phyloP scores from a whole-genome alignment of 2,329 filamentous ascomycete genomes.

The Ilyonectria sp. region DNA sequence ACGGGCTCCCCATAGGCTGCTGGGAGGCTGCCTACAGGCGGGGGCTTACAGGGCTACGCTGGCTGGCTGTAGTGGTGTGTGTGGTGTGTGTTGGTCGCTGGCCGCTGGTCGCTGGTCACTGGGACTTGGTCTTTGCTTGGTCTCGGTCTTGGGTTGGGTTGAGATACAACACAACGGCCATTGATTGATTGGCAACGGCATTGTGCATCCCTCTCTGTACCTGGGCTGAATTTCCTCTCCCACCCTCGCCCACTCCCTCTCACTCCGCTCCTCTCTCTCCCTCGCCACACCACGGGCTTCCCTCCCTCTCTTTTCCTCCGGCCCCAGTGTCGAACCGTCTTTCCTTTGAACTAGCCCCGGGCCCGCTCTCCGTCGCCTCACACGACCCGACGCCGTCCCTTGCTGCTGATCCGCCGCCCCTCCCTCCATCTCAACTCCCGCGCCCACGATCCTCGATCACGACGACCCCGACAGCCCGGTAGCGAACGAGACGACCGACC shows the following conservation, averaged over 20 bases:
- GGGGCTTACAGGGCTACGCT: constrained; percentile 31
- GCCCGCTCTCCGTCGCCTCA: constrained; percentile 24
- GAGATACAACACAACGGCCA: constrained; percentile 12
- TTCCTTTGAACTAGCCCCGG: constrained; percentile 32
- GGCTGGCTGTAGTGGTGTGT: neutral
- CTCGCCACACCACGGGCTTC: constrained; percentile 28
- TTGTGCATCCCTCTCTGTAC: constrained; percentile 16
- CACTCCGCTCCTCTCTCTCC: constrained; percentile 18
- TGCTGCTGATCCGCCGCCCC: constrained; percentile 30
- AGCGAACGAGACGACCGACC: constrained; percentile 5
- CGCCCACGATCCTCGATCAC: constrained; percentile 12
- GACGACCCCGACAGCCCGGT: constrained; percentile 14
- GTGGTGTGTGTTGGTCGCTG: constrained; percentile 1
- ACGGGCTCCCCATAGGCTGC: constrained; percentile 21
- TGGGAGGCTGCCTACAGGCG: constrained; percentile 23
- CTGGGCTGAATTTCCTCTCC: constrained; percentile 10
- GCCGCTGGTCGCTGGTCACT: constrained; percentile 6
- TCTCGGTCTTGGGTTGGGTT: constrained; percentile 24
- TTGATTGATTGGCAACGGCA: constrained; percentile 29
- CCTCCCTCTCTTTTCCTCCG: constrained; percentile 25
- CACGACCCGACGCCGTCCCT: constrained; percentile 29
- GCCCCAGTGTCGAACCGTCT: constrained; percentile 32
- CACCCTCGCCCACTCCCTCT: neutral
- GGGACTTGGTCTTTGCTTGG: constrained; percentile 6
- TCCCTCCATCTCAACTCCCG: constrained; percentile 16